Conservation (phyloP, 1,139 yeast species). For the Candida frijolesensis region DNA sequence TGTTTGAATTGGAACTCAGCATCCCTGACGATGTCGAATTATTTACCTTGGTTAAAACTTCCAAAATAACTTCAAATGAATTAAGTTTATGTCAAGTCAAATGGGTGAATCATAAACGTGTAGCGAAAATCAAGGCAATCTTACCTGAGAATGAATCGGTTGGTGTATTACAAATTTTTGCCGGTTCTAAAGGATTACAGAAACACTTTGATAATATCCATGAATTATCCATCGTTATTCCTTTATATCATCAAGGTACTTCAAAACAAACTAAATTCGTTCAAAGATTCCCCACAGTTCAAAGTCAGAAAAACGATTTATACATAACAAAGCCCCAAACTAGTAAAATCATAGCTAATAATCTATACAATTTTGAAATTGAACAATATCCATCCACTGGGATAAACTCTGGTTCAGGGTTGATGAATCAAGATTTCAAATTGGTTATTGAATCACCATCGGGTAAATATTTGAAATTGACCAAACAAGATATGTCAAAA, state of each 20-base stretch:
- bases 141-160: slow-evolving; percentile 67
- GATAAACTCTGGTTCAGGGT: slow-evolving; percentile 37
- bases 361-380: slow-evolving; percentile 65
- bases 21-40: slow-evolving; percentile 73
- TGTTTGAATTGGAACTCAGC: slow-evolving; percentile 74
- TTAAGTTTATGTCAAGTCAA: slow-evolving; percentile 73
- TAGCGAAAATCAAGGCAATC: slow-evolving; percentile 77
- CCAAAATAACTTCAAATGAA: slow-evolving; percentile 52
- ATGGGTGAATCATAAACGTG: slow-evolving; percentile 66
- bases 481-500: slow-evolving; percentile 33
- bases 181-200: slow-evolving; percentile 68
- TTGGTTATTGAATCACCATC: slow-evolving; percentile 82
- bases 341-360: slow-evolving; percentile 55
- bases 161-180: slow-evolving; percentile 77
- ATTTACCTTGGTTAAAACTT: slow-evolving; percentile 55
- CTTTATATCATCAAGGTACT: slow-evolving; percentile 73
- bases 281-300: slow-evolving; percentile 70
- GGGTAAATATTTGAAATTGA: slow-evolving; percentile 71
- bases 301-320: slow-evolving; percentile 69
- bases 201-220: slow-evolving; percentile 62
- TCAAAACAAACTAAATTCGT: slow-evolving; percentile 63
- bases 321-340: slow-evolving; percentile 87
- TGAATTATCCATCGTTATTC: slow-evolving; percentile 75
- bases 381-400: slow-evolving; percentile 68
- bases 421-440: slow-evolving; percentile 48